Evolutionary conservation across 805 yeast genomes (phyloP), one percentile per base, ranked within the genome.

Genomic region (Schwanniomyces occidentalis): DNA sequence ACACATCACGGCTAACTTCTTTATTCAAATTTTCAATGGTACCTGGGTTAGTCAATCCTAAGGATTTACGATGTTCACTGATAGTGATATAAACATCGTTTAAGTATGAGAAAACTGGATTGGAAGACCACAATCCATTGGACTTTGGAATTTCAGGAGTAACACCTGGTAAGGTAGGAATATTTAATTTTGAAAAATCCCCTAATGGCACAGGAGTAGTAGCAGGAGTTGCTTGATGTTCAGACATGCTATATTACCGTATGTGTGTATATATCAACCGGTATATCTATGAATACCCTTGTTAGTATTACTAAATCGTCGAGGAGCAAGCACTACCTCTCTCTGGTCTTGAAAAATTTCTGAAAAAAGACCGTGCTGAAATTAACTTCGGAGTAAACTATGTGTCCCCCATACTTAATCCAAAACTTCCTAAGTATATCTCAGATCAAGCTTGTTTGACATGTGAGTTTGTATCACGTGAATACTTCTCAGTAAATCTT

Each of bases 1-100:
- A 88, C 20, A 91, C 97, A 58, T 91, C 98, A 65, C 90, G 83
- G 45, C 90, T 71, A 40, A 89, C 97, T 69, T 93, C 99, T 69
- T 87, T 86, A 71, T 82, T 83, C 62, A 91, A 72, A 70, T 88
- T 87, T 71, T 90, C 98, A 62, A 88, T 79, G 46, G 96, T 84
- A 49, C 98, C 98, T 38, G 99, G 99, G 69, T 89, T 87, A 51
- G 78, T 68, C 60, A 93, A 78, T 38, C 89, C 88, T 48, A 90
- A 73, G 6, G 91, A 78, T 42, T 77, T 73, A 61, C 98, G 81
- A 63, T 89, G 95, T 49, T 80, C 82, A 43, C 79, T 65, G 42
- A 89, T 73, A 48, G 80, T 76, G 52, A 69, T 75, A 62, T 86
- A 84, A 43, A 82, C 85, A 54, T 84, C 85, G 58, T 85, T 80